A percentile compares a stretch with the other conserved stretches of the same genome.
These are phyloP conservation scores for Phalaenopsis equestris DNA, from an alignment of 106 monocot genomes.

Conservation along the genomic window DNA sequence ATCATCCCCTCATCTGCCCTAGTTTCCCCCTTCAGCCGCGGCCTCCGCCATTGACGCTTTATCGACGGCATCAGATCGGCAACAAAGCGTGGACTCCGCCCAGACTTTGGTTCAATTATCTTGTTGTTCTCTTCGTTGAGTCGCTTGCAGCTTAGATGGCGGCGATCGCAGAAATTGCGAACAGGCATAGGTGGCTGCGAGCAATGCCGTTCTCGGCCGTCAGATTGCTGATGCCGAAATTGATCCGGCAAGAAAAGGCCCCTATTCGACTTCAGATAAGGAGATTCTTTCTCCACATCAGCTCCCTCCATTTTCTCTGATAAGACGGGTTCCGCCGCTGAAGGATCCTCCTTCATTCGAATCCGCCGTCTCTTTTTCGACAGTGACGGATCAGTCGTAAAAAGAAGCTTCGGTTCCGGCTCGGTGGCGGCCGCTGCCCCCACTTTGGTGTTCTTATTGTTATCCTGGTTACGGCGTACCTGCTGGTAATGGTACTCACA, in stretches of 20 bases:
- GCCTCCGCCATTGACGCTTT: neutral
- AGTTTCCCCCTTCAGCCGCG: neutral
- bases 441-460: neutral
- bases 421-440: neutral
- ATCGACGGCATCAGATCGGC: neutral
- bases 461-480: slow-evolving; percentile 3
- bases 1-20: neutral
- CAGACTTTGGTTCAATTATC: neutral
- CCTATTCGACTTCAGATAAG: neutral
- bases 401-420: neutral
- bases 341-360: neutral
- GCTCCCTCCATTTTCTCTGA: neutral
- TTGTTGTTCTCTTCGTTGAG: neutral
- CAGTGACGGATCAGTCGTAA: neutral
- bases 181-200: neutral
- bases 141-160: neutral
- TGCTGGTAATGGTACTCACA: slow-evolving; percentile 8
- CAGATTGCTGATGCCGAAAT: neutral
- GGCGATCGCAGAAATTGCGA: neutral
- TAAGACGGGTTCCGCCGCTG: neutral
- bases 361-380: slow-evolving; percentile 1
- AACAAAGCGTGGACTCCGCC: neutral
- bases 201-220: neutral
- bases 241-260: neutral
- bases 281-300: neutral